A percentile compares a stretch with the other conserved stretches of the same genome.
phyloP scores from a whole-genome alignment of 2,329 filamentous ascomycete genomes.

The Diaporthe longicolla region DNA sequence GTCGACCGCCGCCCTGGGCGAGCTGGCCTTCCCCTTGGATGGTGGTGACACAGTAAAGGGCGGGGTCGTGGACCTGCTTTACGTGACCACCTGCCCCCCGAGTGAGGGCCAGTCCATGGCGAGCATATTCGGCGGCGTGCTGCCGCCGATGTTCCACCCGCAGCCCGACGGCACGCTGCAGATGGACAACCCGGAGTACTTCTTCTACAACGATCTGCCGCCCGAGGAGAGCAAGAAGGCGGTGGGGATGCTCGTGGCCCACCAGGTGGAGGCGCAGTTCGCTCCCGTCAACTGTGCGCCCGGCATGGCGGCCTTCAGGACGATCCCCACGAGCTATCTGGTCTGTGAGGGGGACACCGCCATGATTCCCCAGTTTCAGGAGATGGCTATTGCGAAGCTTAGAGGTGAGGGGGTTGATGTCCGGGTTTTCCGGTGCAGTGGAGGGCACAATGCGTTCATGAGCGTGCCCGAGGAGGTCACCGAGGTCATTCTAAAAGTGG shows the following conservation, averaged over 20 bases:
- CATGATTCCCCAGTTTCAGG: constrained; percentile 21
- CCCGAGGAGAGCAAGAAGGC: constrained; percentile 17
- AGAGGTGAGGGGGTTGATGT: constrained; percentile 26
- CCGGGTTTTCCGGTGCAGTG: constrained; percentile 24
- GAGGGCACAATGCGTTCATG: constrained; percentile 31
- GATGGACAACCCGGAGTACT: constrained; percentile 33
- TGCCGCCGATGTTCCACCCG: constrained; percentile 26
- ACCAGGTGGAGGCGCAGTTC: constrained; percentile 20
- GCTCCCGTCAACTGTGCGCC: background rate
- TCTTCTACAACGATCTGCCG: constrained; percentile 35
- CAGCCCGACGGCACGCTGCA: constrained; percentile 22
- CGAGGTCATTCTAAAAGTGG: constrained; percentile 10
- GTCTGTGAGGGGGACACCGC: constrained; percentile 36
- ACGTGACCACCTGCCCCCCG: constrained; percentile 18
- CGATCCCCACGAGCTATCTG: constrained; percentile 37
- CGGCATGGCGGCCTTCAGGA: constrained; percentile 34
- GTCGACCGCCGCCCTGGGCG: constrained; percentile 41
- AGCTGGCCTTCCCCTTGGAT: constrained; percentile 21
- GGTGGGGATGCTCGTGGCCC: constrained; percentile 31
- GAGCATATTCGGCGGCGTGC: constrained; percentile 22
- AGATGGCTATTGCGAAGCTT: constrained; percentile 31
- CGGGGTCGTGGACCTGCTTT: constrained; percentile 27
- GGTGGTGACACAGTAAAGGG: constrained; percentile 20
- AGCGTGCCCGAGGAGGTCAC: constrained; percentile 29
- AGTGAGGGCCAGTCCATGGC: constrained; percentile 33